Evolutionary conservation across 345 rosid genomes (phyloP).

Genomic region (Murraya paniculata): DNA sequence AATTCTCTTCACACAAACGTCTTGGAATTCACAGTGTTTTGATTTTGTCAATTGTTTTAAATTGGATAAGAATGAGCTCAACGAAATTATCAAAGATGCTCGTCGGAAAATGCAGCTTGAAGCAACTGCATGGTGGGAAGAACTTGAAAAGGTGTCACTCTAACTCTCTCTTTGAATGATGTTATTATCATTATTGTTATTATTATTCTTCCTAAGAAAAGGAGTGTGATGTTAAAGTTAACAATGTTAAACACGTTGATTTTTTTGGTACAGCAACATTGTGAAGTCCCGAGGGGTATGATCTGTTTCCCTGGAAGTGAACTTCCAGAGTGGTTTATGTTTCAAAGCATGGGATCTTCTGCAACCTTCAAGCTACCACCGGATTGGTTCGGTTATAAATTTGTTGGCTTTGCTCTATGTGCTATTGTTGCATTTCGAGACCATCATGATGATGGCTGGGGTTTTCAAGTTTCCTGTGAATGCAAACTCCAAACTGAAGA

Average conservation of each 20-base stretch:
- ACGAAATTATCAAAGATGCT: not conserved
- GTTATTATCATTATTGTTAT: too few species aligned
- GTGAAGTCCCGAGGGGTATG: not conserved
- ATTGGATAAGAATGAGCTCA: not conserved
- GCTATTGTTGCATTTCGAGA: not conserved
- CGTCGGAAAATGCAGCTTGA: not conserved
- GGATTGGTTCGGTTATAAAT: not conserved
- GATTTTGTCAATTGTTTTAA: not conserved
- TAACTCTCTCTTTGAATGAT: not conserved
- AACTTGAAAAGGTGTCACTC: not conserved
- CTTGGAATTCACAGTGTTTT: not conserved
- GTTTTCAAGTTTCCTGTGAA: not conserved
- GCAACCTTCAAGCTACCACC: not conserved
- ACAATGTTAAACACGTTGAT: not conserved
- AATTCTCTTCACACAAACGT: too few species aligned
- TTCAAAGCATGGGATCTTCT: not conserved
- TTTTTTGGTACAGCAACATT: not conserved
- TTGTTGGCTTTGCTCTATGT: not conserved
- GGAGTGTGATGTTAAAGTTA: not conserved
- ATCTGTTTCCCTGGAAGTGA: not conserved
- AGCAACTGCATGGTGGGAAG: not conserved
- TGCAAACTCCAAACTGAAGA: not conserved
- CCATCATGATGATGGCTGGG: not conserved
- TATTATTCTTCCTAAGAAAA: not conserved
- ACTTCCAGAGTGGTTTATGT: not conserved